Base-by-base conservation (phyloP, 163 green algal species). In the Coccomyxa subellipsoidea region DNA sequence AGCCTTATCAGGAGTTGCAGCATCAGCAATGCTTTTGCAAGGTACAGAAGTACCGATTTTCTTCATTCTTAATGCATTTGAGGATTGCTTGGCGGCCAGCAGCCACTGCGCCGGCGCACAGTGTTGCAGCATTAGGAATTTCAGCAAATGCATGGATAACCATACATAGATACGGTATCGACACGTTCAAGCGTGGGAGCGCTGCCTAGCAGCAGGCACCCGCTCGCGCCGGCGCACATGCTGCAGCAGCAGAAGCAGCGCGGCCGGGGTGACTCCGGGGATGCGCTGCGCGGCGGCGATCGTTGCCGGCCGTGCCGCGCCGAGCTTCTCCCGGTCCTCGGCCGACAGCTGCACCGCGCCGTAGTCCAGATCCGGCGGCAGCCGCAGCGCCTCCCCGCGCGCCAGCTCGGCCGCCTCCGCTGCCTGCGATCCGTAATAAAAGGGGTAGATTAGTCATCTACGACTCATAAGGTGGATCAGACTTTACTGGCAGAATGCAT, bases 241-340 rank as follows among this genome's bases (percentile, higher is more conserved):
- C 66, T 88, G 83, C 78, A 93, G 82, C 75, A 93, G 77, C 34
- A 89, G 10, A 15, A 93, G 54, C 18, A 93, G 79, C 23, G 85
- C 90, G 6, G 86, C 37, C 21, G 90, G 88, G 0, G 90, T 92
- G 27, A 93, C 90, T 15, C 90, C 90, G 25, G 88, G 82, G 37
- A 93, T 89, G 31, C 90, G 83, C 77, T 87, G 81, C 5, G 90
- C 90, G 3, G 81, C 77, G 0, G 85, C 88, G 23, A 93, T 81
- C 4, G 72, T 90, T n/a, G 78, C 37, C 18, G 90, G 90, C 12
- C 84, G 79, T 9, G 73, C 80, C 1, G 87, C 83, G 5, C 25
- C 32, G 59, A 93, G 75, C 79, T 91, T 91, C 71, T 93, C 90
- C 6, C 80, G 78, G 83, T 93, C 90, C 80, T 93, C 90, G 0